phyloP scores from a whole-genome alignment of 805 yeast species.

The Geotrichum ghanense region DNA sequence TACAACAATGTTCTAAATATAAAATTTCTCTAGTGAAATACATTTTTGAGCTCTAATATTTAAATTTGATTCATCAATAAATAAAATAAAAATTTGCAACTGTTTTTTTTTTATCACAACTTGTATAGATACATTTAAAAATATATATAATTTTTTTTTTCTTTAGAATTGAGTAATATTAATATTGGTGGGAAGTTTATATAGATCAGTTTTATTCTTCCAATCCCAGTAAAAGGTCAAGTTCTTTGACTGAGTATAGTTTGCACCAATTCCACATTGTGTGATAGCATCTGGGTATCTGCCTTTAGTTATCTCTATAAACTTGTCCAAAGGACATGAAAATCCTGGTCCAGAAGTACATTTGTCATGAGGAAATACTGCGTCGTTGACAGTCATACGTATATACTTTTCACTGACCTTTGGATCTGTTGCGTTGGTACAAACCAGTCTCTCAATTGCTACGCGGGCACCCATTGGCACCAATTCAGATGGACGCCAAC shows the following conservation, averaged over 20 bases:
- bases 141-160: too few species aligned
- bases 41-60: too few species aligned
- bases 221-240: slow-evolving; percentile 25
- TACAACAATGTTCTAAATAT: too few species aligned
- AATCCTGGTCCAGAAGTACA: slow-evolving; percentile 47
- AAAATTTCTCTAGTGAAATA: too few species aligned
- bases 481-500: slow-evolving; percentile 38
- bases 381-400: slow-evolving; percentile 41
- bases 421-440: slow-evolving; percentile 27
- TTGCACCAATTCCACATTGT: not conserved
- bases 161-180: not conserved
- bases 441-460: slow-evolving; percentile 37
- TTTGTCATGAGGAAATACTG: slow-evolving; percentile 38
- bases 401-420: slow-evolving; percentile 27
- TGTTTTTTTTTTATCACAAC: too few species aligned
- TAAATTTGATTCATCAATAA: too few species aligned
- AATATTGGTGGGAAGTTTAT: too few species aligned
- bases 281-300: not conserved
- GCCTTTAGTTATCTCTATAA: slow-evolving; percentile 2
- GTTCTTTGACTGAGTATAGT: slow-evolving; percentile 10
- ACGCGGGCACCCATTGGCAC: slow-evolving; percentile 50
- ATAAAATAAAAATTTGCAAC: too few species aligned
- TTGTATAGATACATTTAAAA: too few species aligned
- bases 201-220: not conserved
- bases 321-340: slow-evolving; percentile 32